Base-by-base conservation (phyloP, 257 asterid species). In the Fraxinus americana region DNA sequence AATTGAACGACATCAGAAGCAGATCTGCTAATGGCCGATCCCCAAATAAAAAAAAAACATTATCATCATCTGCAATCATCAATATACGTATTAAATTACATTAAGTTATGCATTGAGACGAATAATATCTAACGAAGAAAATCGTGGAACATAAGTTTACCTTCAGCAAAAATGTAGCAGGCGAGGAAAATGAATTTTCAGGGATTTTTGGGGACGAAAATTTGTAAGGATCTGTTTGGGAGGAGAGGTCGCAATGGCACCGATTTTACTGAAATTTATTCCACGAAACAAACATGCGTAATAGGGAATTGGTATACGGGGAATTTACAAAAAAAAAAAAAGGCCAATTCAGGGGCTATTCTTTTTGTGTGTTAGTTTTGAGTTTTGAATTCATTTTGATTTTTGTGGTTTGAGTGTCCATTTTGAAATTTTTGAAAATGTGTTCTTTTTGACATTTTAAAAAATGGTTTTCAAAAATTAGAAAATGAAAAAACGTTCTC, bases 161-260 rank as follows among this genome's bases (percentile, higher is more conserved):
- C 90, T 86, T 72, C 50, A 61, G 80, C 87, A 74, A 73, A 76
- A 34, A 52, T 52, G 30, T 50, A 83, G 84, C 82, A 50, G 72
- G 77, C 43, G 81, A 74, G 36, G 35, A 57, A 61, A 70, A 75
- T 30, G 54, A 73, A 78, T 59, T 61, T 48, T 14, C 68, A 71
- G 80, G 80, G 59, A 32, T 70, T 74, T 75, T 43, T 48, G 83
- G 77, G 63, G 82, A 75, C 73, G 80, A 80, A 79, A 79, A 35
- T 74, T n/a, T 48, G 80, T 76, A 80, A 75, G 82, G 88, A 85
- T 82, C 85, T 77, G 88, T 81, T 76, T 70, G 79, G 72, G 23
- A 32, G 65, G 74, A 72, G 71, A 67, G 75, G 61, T 73, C 52
- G 17, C 75, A 76, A 70, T 71, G 27, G 41, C 77, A 72, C 61